Percentiles rank a stretch among this genome's conserved stretches.
Conservation (phyloP, 2,329 filamentous ascomycete species). For the Penicillium brasilianum region DNA sequence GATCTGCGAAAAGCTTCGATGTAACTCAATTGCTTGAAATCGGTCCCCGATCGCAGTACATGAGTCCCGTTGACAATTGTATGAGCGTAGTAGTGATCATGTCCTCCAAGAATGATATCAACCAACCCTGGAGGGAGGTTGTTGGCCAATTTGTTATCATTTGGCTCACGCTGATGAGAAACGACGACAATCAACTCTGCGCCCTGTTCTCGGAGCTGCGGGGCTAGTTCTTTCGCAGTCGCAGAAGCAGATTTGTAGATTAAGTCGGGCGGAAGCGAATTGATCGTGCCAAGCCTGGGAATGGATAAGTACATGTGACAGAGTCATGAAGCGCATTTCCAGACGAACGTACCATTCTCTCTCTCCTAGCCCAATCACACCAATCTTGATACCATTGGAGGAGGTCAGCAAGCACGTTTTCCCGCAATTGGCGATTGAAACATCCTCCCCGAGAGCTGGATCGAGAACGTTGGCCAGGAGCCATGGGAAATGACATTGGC, state of each 20-base stretch:
- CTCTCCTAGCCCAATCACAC: slow-evolving; percentile 83
- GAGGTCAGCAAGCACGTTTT: slow-evolving; percentile 77
- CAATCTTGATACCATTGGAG: slow-evolving; percentile 83
- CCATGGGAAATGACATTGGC: slow-evolving; percentile 85
- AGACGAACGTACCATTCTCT: slow-evolving; percentile 68
- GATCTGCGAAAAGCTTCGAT: slow-evolving; percentile 72
- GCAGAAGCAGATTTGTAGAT: slow-evolving; percentile 79
- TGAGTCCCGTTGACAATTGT: slow-evolving; percentile 78
- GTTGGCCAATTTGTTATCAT: slow-evolving; percentile 82
- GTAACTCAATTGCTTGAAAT: slow-evolving; percentile 92
- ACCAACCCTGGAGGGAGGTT: slow-evolving; percentile 72
- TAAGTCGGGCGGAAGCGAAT: slow-evolving; percentile 78
- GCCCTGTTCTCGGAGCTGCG: slow-evolving; percentile 72
- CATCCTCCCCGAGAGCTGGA: slow-evolving; percentile 74
- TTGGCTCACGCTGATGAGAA: slow-evolving; percentile 85
- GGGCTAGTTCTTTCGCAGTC: slow-evolving; percentile 76
- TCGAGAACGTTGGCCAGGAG: slow-evolving; percentile 87
- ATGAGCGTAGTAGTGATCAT: slow-evolving; percentile 89
- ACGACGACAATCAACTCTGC: slow-evolving; percentile 83
- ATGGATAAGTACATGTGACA: slow-evolving; percentile 9
- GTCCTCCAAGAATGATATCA: slow-evolving; percentile 85
- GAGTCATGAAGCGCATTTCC: neutral
- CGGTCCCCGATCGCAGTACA: slow-evolving; percentile 82
- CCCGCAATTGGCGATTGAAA: slow-evolving; percentile 75
- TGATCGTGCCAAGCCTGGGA: slow-evolving; percentile 77